phyloP scores from a whole-genome alignment of 352 stramenopile genomes.

The Phytophthora podocarpi region DNA sequence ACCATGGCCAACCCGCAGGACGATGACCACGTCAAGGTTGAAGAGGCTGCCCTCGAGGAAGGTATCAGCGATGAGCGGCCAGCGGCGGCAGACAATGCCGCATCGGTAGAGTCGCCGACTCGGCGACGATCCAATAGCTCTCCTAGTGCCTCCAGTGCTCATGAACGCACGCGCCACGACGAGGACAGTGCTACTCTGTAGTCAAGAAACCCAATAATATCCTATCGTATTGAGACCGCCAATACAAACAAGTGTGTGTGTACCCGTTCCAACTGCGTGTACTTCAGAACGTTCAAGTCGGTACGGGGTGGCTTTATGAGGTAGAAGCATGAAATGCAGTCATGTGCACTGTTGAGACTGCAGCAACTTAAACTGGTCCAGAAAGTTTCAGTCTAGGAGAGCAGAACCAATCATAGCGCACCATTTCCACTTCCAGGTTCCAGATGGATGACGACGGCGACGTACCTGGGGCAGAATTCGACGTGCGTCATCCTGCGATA shows the following conservation, averaged over 20 bases:
- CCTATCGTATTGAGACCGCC: constrained; percentile 20
- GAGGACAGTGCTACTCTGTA: constrained; percentile 35
- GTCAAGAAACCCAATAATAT: constrained; percentile 9
- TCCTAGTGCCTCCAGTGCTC: constrained; percentile 10
- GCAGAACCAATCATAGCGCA: neutral
- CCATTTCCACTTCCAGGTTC: neutral
- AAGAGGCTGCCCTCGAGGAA: constrained; percentile 18
- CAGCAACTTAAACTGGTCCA: too few relatives aligned
- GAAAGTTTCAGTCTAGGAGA: neutral
- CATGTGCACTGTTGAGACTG: too few relatives aligned
- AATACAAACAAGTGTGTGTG: constrained; percentile 6
- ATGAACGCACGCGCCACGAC: constrained; percentile 21
- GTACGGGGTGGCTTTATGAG: too few relatives aligned
- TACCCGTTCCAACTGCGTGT: too few relatives aligned
- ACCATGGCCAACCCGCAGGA: constrained; percentile 41
- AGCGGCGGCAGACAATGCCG: neutral
- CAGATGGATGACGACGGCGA: too few relatives aligned
- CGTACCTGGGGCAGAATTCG: too few relatives aligned
- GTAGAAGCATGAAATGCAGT: too few relatives aligned
- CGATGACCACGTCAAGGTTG: constrained; percentile 22
- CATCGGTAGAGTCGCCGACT: neutral
- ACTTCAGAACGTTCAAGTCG: too few relatives aligned
- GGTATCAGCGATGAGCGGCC: neutral
- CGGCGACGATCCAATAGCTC: constrained; percentile 35
- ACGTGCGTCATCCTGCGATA: constrained; percentile 18